Evolutionary conservation across 2,329 filamentous ascomycete genomes (phyloP), one percentile per base, ranked within the genome.

Genomic region (Lachnellula willkommii): DNA sequence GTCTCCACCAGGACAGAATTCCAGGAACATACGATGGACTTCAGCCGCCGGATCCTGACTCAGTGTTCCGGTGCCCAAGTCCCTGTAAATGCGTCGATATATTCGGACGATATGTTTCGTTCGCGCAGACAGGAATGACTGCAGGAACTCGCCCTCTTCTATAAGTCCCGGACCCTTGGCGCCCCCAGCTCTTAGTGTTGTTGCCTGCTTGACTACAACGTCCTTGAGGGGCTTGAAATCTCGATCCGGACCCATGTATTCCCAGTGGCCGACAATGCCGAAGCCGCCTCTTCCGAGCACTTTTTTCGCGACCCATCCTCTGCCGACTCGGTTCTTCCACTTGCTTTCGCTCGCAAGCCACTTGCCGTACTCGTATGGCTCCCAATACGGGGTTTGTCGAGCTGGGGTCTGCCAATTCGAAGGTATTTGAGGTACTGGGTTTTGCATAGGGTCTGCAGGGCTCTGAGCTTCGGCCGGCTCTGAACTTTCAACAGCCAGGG

Each of bases 21-120:
- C 58, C 17, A 60, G 22, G 15, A 53, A 58, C 9, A 60, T 58
- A 12, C 55, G 52, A 45, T 60, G 52, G 7, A 60, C 52, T 17
- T 26, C 37, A 24, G 49, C 43, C 20, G 26, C 24, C 22, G 43
- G 28, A 42, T 60, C 52, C 45, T 22, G 32, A 15, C 12, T 20
- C 24, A 49, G 26, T 1, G 7, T 46, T 24, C 46, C n/a, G 2
- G 5, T 9, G n/a, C 58, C 58, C 2, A 17, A 4, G 8, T 54
- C 55, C 8, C 39, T n/a, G 22, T 47, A 54, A 9, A 57, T n/a
- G 3, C n/a, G 32, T 17, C 52, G 40, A 37, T 57, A 57, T 17
- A 57, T 49, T 43, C 46, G 50, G 7, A 45, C 28, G 12, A 57
- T 43, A 52, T 56, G 54, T n/a, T 45, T 22, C 14, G 49, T 48